Percentiles rank a stretch among this genome's conserved stretches.
Conservation (phyloP, 768 basidiomycete genomes). For the Tremella fuciformis region DNA sequence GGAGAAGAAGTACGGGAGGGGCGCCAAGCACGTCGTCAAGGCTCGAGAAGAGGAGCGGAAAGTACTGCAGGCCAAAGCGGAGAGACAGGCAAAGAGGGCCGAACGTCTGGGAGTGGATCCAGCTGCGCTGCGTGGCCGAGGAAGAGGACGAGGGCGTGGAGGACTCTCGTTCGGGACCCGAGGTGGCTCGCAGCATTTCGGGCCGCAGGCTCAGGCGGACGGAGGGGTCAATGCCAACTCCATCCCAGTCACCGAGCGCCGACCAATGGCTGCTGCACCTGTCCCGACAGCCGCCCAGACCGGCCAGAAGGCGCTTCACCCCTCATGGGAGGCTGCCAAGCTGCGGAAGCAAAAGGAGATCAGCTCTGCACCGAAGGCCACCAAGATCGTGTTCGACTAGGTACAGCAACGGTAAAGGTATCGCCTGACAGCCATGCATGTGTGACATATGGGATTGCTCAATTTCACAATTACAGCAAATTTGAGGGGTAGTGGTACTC, state of each 20-base stretch:
- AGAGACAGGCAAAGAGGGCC: neutral
- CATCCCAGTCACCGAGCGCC: neutral
- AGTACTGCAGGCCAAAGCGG: conserved; percentile 10
- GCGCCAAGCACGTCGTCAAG: conserved; percentile 87
- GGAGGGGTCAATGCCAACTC: conserved; percentile 8
- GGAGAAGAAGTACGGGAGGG: conserved; percentile 92
- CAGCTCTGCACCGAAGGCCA: conserved; percentile 70
- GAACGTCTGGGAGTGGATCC: neutral
- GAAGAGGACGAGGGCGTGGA: neutral
- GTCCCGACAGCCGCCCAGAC: neutral
- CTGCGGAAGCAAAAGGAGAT: conserved; percentile 60
- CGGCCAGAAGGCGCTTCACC: conserved; percentile 64
- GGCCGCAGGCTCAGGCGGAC: conserved; percentile 11
- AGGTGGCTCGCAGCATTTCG: too few species aligned
- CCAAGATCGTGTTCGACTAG: conserved; percentile 68
- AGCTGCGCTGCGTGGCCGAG: conserved; percentile 8
- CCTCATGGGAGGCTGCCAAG: conserved; percentile 94
- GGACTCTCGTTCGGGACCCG: conserved; percentile 5
- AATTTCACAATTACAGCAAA: conserved; percentile 58
- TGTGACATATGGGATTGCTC: neutral
- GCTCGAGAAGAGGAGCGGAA: conserved; percentile 47
- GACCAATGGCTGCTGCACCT: too few species aligned
- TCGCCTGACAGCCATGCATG: neutral
- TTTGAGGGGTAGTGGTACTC: conserved; percentile 86
- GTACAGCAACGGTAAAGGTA: too few species aligned